These are phyloP conservation scores for Rhodotorula babjevae DNA, from an alignment of 768 basidiomycete genomes.

Conservation along the genomic window DNA sequence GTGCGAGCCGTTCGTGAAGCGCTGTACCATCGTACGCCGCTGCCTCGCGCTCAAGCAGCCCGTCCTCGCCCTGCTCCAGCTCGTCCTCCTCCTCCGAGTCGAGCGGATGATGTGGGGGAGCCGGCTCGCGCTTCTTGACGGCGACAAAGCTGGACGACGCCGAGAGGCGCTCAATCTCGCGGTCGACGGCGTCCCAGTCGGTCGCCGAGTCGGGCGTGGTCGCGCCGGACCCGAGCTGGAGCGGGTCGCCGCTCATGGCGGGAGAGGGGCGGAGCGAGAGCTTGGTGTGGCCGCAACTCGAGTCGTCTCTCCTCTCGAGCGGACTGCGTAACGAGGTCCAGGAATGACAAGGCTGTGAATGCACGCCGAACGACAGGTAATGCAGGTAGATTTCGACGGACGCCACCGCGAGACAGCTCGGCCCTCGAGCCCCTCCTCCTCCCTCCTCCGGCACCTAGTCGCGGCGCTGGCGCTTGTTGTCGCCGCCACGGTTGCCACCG, in stretches of 20 bases:
- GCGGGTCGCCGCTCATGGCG: neutral
- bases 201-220: neutral
- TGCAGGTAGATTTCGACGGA: neutral
- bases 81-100: neutral
- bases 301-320: no score
- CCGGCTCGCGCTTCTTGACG: neutral
- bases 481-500: constrained; percentile 14
- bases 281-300: no score
- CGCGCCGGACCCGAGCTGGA: neutral
- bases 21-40: neutral
- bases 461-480: constrained; percentile 28
- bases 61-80: neutral
- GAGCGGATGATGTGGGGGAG: neutral
- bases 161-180: neutral
- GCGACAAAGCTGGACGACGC: neutral
- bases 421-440: neutral
- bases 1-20: neutral
- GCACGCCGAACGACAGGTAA: neutral
- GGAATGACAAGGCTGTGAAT: neutral
- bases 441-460: constrained; percentile 1
- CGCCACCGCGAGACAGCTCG: no score
- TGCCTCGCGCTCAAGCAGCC: neutral
- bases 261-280: no score
- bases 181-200: neutral
- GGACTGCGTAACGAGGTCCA: neutral